A percentile compares a stretch with the other conserved stretches of the same genome.
These are phyloP conservation scores for Lachnellula cervina DNA, from an alignment of 2,329 filamentous ascomycete genomes.

Conservation along the genomic window DNA sequence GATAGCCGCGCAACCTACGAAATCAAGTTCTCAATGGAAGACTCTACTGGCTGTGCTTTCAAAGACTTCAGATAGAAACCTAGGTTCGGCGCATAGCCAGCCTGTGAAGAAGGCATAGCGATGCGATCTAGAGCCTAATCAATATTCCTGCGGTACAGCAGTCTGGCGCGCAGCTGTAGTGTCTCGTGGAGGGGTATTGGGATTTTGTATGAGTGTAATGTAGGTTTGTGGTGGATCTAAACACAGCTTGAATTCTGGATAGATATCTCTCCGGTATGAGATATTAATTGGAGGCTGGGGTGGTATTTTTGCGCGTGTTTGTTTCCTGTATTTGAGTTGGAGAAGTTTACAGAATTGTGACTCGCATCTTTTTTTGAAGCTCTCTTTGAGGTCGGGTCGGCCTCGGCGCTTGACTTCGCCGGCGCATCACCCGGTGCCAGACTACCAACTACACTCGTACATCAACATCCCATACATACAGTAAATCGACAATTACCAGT, in stretches of 20 bases:
- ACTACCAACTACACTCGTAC: neutral
- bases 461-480: neutral
- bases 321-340: neutral
- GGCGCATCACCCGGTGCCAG: neutral
- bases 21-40: slow-evolving; percentile 77
- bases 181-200: neutral
- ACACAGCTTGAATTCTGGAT: no score
- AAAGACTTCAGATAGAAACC: slow-evolving; percentile 75
- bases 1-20: slow-evolving; percentile 48
- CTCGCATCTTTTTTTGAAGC: neutral
- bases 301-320: neutral
- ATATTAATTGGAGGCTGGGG: neutral
- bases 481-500: neutral
- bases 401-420: neutral
- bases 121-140: neutral
- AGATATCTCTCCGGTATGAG: no score
- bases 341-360: neutral
- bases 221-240: no score
- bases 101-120: slow-evolving; percentile 45
- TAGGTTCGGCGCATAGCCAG: slow-evolving; percentile 65
- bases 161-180: neutral
- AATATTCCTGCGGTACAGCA: neutral
- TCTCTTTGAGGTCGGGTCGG: neutral
- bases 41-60: slow-evolving; percentile 69
- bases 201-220: neutral